phyloP scores from a whole-genome alignment of 2,329 filamentous ascomycete genomes.

The Neobulgaria alba region DNA sequence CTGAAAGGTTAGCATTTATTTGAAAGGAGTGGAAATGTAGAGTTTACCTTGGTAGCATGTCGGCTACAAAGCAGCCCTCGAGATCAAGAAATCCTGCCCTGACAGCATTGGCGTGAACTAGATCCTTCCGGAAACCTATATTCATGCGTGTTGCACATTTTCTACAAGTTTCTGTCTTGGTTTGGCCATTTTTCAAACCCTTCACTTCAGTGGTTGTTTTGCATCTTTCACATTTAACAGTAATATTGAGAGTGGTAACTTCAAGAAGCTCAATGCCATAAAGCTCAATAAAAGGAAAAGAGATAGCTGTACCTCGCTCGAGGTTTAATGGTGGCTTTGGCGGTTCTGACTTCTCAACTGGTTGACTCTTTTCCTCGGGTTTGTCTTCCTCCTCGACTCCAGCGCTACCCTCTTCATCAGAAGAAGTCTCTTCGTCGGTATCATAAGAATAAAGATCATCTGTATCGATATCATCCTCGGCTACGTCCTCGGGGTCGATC shows the following conservation, averaged over 20 bases:
- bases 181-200: conserved; percentile 48
- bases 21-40: neutral
- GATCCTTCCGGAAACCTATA: conserved; percentile 53
- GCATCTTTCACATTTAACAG: conserved; percentile 71
- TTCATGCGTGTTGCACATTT: conserved; percentile 48
- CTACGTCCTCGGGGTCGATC: conserved; percentile 35
- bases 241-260: conserved; percentile 56
- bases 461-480: conserved; percentile 40
- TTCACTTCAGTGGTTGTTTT: conserved; percentile 64
- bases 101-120: conserved; percentile 66
- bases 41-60: conserved; percentile 61
- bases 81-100: conserved; percentile 72
- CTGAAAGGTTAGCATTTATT: conserved; percentile 40
- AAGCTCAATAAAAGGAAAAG: conserved; percentile 69
- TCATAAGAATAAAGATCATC: conserved; percentile 38
- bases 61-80: conserved; percentile 63
- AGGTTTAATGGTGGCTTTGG: conserved; percentile 16
- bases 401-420: conserved; percentile 37
- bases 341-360: too few species aligned
- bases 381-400: conserved; percentile 24
- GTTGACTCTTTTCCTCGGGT: conserved; percentile 28
- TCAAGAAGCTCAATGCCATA: conserved; percentile 71
- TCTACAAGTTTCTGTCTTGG: conserved; percentile 46
- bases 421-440: conserved; percentile 21
- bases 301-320: conserved; percentile 69